Evolutionary conservation across 352 stramenopile species (phyloP).

Genomic region (Globisporangium uncinulatum): DNA sequence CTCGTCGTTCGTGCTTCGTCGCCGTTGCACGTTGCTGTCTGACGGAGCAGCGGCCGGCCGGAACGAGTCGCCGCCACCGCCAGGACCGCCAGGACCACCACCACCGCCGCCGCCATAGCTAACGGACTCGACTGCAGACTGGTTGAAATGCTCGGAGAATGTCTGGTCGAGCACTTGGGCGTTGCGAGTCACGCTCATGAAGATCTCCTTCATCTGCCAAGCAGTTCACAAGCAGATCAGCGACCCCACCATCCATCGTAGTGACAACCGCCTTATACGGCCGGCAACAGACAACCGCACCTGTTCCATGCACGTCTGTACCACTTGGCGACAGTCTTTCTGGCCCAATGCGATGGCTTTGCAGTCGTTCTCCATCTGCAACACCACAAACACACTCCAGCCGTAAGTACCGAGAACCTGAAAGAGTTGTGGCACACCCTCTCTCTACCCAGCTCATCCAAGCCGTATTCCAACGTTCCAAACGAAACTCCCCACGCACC

Average conservation of each 20-base stretch:
- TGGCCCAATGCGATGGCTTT: slow-evolving; percentile 78
- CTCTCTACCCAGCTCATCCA: not conserved
- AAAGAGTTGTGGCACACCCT: not conserved
- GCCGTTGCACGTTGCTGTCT: not conserved
- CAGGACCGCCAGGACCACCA: not conserved
- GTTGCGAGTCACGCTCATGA: slow-evolving; percentile 63
- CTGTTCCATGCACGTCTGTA: slow-evolving; percentile 85
- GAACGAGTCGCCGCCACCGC: not conserved
- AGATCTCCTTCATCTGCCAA: slow-evolving; percentile 72
- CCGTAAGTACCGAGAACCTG: not conserved
- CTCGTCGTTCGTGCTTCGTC: slow-evolving; percentile 6
- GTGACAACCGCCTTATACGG: slow-evolving; percentile 1
- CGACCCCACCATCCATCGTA: not conserved
- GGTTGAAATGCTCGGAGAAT: slow-evolving; percentile 87
- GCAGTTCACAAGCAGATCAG: slow-evolving; percentile 2
- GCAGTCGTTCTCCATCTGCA: slow-evolving; percentile 91
- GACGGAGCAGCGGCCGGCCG: not conserved
- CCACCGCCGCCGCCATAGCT: slow-evolving; percentile 13
- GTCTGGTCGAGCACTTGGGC: slow-evolving; percentile 87
- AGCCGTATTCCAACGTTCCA: not conserved
- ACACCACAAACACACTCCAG: not conserved
- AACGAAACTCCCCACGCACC: slow-evolving; percentile 27
- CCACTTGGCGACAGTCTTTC: slow-evolving; percentile 71
- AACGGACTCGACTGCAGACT: slow-evolving; percentile 27
- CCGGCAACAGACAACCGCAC: slow-evolving; percentile 42